These are phyloP conservation scores for Fusarium irregulare DNA, from an alignment of 2,329 filamentous ascomycete genomes.

Conservation along the genomic window DNA sequence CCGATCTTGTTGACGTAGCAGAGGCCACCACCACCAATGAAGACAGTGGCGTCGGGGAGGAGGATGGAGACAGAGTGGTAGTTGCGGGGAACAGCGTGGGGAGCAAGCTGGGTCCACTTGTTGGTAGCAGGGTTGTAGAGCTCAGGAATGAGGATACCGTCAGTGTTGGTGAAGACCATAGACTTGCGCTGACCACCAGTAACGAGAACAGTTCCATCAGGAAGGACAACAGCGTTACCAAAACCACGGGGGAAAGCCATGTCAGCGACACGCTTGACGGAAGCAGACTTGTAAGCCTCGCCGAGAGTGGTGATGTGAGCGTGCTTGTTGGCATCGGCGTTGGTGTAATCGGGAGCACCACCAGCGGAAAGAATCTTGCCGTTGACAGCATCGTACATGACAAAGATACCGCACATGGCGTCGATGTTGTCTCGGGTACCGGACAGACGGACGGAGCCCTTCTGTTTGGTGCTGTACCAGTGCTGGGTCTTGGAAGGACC, in stretches of 20 bases:
- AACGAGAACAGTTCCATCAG: slow-evolving; percentile 59
- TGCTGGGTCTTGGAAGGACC: slow-evolving; percentile 66
- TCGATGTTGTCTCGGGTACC: slow-evolving; percentile 51
- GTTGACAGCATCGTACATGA: slow-evolving; percentile 68
- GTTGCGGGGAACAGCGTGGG: slow-evolving; percentile 56
- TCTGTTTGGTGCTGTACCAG: slow-evolving; percentile 63
- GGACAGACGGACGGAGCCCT: slow-evolving; percentile 48
- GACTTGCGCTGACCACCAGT: slow-evolving; percentile 52
- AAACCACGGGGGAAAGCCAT: slow-evolving; percentile 57
- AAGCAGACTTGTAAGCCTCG: slow-evolving; percentile 24
- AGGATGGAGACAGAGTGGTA: slow-evolving; percentile 64
- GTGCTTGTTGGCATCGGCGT: slow-evolving; percentile 53
- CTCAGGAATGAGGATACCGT: slow-evolving; percentile 57
- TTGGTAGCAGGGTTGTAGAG: slow-evolving; percentile 58
- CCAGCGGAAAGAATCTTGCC: slow-evolving; percentile 66
- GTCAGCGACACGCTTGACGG: slow-evolving; percentile 27
- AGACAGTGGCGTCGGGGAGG: slow-evolving; percentile 62
- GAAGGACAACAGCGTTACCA: slow-evolving; percentile 58
- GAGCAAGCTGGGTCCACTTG: slow-evolving; percentile 53
- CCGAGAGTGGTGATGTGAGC: slow-evolving; percentile 62
- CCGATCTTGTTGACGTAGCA: slow-evolving; percentile 52
- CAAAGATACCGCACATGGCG: slow-evolving; percentile 64
- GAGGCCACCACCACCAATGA: slow-evolving; percentile 64
- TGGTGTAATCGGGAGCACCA: slow-evolving; percentile 58
- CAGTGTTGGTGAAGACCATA: slow-evolving; percentile 58